These are phyloP conservation scores for Annulohypoxylon bovei DNA, from an alignment of 495 filamentous ascomycete genomes.

Conservation along the genomic window DNA sequence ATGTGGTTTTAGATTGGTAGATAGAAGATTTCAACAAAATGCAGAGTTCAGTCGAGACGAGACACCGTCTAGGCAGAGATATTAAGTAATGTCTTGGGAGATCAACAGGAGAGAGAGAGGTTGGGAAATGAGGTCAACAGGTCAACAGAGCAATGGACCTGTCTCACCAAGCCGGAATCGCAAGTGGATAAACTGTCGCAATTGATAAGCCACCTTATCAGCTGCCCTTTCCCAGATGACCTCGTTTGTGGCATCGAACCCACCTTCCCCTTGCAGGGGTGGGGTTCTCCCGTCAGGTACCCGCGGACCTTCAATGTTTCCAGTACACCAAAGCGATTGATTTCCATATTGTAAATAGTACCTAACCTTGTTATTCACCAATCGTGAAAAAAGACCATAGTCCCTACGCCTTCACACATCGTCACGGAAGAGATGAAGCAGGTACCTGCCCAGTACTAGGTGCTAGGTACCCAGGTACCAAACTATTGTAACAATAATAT, in stretches of 20 bases:
- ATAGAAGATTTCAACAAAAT: neutral
- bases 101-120: constrained; percentile 19
- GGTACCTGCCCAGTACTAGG: too few species aligned
- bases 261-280: neutral
- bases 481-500: too few species aligned
- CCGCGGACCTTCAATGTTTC: neutral
- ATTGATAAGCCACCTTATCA: constrained; percentile 9
- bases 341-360: too few species aligned
- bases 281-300: neutral
- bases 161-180: neutral
- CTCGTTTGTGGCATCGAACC: neutral
- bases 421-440: too few species aligned
- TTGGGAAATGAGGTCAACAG: constrained; percentile 21
- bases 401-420: too few species aligned
- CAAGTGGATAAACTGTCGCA: neutral
- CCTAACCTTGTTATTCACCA: too few species aligned
- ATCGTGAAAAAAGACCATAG: too few species aligned
- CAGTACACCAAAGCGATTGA: too few species aligned
- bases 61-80: neutral
- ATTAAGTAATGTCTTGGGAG: neutral
- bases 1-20: neutral
- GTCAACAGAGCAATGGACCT: neutral
- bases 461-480: too few species aligned
- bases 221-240: constrained; percentile 3
- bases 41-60: neutral